These are phyloP conservation scores for Fusarium sp. DNA, from an alignment of 2,329 filamentous ascomycete genomes.

Conservation along the genomic window DNA sequence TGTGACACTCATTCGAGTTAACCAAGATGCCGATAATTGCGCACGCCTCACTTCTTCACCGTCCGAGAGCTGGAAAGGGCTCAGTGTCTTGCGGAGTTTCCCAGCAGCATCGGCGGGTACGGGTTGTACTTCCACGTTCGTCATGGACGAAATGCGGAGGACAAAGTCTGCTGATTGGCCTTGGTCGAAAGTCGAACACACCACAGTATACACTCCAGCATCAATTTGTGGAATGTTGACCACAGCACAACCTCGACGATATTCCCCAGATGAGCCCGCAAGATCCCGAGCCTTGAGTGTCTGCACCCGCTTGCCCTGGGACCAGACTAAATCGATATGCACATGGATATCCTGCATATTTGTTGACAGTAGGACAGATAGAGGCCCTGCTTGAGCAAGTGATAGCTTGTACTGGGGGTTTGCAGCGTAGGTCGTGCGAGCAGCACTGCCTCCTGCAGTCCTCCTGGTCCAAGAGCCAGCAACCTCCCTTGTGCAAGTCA, in stretches of 20 bases:
- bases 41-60: conserved; percentile 52
- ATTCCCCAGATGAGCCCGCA: conserved; percentile 84
- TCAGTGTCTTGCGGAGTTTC: conserved; percentile 68
- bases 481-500: conserved; percentile 65
- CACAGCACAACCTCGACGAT: conserved; percentile 80
- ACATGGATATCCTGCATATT: conserved; percentile 73
- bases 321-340: conserved; percentile 86
- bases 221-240: conserved; percentile 69
- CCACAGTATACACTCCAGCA: conserved; percentile 81
- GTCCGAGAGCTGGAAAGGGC: conserved; percentile 60
- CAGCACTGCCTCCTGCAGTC: conserved; percentile 85
- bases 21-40: conserved; percentile 50
- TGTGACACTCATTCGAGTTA: conserved; percentile 64
- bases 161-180: conserved; percentile 78
- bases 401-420: conserved; percentile 87
- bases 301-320: conserved; percentile 74
- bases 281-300: conserved; percentile 78
- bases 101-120: conserved; percentile 81
- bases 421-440: conserved; percentile 76
- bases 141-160: conserved; percentile 74
- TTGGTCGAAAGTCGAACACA: conserved; percentile 89
- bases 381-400: conserved; percentile 62
- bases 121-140: conserved; percentile 62
- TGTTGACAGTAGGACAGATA: conserved; percentile 79
- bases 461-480: conserved; percentile 76